A percentile compares a stretch with the other conserved stretches of the same genome.
phyloP scores from a whole-genome alignment of 345 rosid genomes.

The Schrenkiella parvula region DNA sequence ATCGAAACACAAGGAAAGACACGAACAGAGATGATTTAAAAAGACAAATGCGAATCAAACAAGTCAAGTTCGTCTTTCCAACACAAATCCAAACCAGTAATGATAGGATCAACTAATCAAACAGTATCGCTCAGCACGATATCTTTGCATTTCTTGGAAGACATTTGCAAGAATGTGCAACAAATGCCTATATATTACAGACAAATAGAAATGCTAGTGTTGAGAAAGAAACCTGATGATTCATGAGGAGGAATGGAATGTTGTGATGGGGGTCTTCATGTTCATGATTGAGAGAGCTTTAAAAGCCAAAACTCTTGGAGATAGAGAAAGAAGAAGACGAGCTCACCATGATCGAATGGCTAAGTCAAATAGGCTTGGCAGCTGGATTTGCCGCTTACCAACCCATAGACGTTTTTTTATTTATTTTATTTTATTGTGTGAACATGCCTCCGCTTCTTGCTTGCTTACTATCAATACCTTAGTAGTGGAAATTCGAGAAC shows the following conservation, averaged over 20 bases:
- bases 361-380: constrained; percentile 49
- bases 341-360: constrained; percentile 38
- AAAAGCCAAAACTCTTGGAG: constrained; percentile 6
- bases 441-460: background rate
- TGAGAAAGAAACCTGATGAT: constrained; percentile 22
- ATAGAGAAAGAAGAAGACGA: constrained; percentile 33
- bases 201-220: background rate
- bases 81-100: background rate
- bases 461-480: background rate
- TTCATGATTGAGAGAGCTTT: constrained; percentile 25
- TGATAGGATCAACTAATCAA: background rate
- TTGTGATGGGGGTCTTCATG: constrained; percentile 16
- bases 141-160: too few relatives aligned
- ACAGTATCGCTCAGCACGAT: background rate
- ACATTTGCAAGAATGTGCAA: too few relatives aligned
- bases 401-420: constrained; percentile 28
- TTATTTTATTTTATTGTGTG: background rate
- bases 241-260: constrained; percentile 25
- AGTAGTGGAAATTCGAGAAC: background rate
- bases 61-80: background rate
- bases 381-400: constrained; percentile 58
- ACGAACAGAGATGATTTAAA: background rate
- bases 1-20: background rate
- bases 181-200: background rate
- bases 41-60: background rate